phyloP scores from a whole-genome alignment of 2,329 filamentous ascomycete species.

The Camillea tinctor region DNA sequence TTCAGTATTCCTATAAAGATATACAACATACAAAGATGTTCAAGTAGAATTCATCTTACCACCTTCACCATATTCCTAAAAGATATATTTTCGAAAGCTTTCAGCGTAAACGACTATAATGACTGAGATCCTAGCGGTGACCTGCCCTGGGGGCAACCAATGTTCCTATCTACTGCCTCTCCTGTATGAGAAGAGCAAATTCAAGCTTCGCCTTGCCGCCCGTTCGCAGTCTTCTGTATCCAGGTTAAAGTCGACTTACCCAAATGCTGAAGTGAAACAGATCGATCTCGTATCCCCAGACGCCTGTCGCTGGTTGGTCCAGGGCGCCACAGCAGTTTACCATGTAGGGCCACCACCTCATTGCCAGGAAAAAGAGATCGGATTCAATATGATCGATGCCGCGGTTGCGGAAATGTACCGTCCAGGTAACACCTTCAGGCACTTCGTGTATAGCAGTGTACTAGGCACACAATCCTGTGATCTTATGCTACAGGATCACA shows the following conservation, averaged over 20 bases:
- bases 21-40: neutral
- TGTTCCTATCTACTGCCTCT: slow-evolving; percentile 33
- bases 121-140: slow-evolving; percentile 37
- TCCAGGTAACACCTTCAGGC: slow-evolving; percentile 26
- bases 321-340: slow-evolving; percentile 30
- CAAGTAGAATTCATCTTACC: neutral
- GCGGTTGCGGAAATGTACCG: slow-evolving; percentile 22
- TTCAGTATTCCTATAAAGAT: neutral
- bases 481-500: slow-evolving; percentile 37
- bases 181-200: slow-evolving; percentile 30
- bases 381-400: slow-evolving; percentile 37
- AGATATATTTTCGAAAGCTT: neutral
- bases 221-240: slow-evolving; percentile 27
- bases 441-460: slow-evolving; percentile 36
- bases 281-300: neutral
- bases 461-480: slow-evolving; percentile 33
- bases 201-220: slow-evolving; percentile 33
- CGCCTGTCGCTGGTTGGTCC: neutral
- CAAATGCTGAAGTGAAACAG: slow-evolving; percentile 28
- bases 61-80: neutral
- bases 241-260: slow-evolving; percentile 29
- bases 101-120: neutral
- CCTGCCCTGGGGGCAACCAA: slow-evolving; percentile 39
- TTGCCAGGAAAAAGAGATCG: slow-evolving; percentile 32
- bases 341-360: slow-evolving; percentile 37